Evolutionary conservation across 164 flowering plant genomes (phyloP).

Genomic region (Kingdonia uniflora): DNA sequence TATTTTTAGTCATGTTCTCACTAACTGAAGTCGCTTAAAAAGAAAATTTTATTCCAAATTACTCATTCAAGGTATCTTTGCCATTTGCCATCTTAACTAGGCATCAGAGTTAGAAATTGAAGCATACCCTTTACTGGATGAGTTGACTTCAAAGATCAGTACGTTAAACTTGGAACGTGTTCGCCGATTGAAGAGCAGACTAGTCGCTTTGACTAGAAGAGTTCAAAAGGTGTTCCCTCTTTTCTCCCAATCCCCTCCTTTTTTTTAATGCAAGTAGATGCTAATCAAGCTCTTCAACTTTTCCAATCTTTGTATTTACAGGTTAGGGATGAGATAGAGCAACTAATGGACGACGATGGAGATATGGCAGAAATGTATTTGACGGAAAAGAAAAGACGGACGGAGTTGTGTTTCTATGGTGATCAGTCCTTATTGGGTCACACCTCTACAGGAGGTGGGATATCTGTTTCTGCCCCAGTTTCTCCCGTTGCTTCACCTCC

Average conservation of each 20-base stretch:
- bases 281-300: background rate
- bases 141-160: slow-evolving; percentile 35
- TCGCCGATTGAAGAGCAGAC: slow-evolving; percentile 41
- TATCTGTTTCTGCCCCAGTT: slow-evolving; percentile 80
- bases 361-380: slow-evolving; percentile 63
- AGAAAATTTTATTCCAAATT: no score
- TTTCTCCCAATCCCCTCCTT: background rate
- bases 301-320: slow-evolving; percentile 12
- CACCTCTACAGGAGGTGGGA: slow-evolving; percentile 46
- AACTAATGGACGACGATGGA: slow-evolving; percentile 54
- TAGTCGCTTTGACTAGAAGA: slow-evolving; percentile 39
- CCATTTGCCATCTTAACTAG: slow-evolving; percentile 1
- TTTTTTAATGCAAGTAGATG: background rate
- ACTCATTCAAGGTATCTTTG: no score
- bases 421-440: slow-evolving; percentile 67
- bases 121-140: slow-evolving; percentile 39
- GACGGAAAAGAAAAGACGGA: slow-evolving; percentile 34
- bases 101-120: slow-evolving; percentile 34
- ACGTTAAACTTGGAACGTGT: slow-evolving; percentile 35
- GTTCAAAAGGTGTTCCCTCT: slow-evolving; percentile 37
- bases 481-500: slow-evolving; percentile 93
- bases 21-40: no score
- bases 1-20: no score
- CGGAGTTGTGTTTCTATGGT: slow-evolving; percentile 55
- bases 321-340: slow-evolving; percentile 58